Conservation (phyloP, 2,329 filamentous ascomycete genomes). For the Aspergillus proliferans region DNA sequence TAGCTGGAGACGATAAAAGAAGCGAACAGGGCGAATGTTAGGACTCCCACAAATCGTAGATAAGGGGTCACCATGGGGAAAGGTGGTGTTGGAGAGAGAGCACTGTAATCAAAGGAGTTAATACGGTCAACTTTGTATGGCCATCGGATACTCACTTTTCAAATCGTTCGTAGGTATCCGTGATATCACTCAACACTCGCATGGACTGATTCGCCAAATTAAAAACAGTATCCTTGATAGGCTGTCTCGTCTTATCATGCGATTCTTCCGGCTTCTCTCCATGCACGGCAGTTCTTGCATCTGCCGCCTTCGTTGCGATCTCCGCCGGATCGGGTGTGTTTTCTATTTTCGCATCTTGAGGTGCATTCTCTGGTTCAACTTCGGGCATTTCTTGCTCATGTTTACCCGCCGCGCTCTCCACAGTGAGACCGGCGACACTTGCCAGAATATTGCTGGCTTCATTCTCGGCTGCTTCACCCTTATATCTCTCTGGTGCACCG, state of each 20-base stretch:
- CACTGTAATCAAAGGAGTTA: slow-evolving; percentile 31
- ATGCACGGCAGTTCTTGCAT: neutral
- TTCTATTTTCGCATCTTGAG: neutral
- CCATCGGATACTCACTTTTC: slow-evolving; percentile 45
- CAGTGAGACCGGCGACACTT: slow-evolving; percentile 63
- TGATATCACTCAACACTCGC: slow-evolving; percentile 1
- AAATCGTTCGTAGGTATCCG: slow-evolving; percentile 58
- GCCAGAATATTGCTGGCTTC: slow-evolving; percentile 78
- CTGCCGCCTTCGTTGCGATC: neutral
- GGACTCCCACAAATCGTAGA: slow-evolving; percentile 48
- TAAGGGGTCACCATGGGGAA: slow-evolving; percentile 52
- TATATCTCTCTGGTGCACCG: slow-evolving; percentile 74
- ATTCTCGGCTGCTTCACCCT: slow-evolving; percentile 75
- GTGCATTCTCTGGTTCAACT: slow-evolving; percentile 17
- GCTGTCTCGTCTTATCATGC: slow-evolving; percentile 21
- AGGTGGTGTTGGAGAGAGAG: slow-evolving; percentile 57
- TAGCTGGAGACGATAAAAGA: slow-evolving; percentile 54
- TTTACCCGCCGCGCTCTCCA: slow-evolving; percentile 71
- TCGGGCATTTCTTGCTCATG: slow-evolving; percentile 61
- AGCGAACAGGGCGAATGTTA: slow-evolving; percentile 48
- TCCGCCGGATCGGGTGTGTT: neutral
- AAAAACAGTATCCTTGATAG: slow-evolving; percentile 41
- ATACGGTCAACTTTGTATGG: neutral
- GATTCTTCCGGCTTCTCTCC: neutral
- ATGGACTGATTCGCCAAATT: neutral